Conservation (phyloP, 2,329 filamentous ascomycete genomes). For the Talaromyces sp. region DNA sequence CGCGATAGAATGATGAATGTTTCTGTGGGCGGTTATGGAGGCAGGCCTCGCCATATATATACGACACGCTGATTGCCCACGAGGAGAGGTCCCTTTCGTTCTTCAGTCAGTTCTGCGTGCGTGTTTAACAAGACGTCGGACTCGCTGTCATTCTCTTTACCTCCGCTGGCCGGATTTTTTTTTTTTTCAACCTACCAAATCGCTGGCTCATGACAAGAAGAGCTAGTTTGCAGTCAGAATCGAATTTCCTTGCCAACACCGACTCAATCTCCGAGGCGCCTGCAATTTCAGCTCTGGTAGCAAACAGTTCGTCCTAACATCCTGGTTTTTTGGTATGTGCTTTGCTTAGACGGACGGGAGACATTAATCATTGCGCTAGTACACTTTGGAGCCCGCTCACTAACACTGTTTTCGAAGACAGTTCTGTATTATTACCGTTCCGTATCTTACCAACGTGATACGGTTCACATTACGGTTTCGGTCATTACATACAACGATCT, state of each 20-base stretch:
- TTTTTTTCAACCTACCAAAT: background rate
- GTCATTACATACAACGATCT: slow-evolving; percentile 16
- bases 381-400: background rate
- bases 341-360: too few species aligned
- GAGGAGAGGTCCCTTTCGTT: background rate
- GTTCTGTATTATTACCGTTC: slow-evolving; percentile 6
- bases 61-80: background rate
- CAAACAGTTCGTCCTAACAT: background rate
- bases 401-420: background rate
- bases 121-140: background rate
- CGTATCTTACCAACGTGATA: slow-evolving; percentile 4
- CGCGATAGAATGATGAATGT: slow-evolving; percentile 9
- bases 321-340: background rate
- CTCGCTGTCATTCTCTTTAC: background rate
- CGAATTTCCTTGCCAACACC: too few species aligned
- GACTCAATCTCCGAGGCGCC: too few species aligned
- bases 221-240: background rate
- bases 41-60: slow-evolving; percentile 14
- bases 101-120: background rate
- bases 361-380: background rate
- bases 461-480: slow-evolving; percentile 7
- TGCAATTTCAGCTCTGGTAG: slow-evolving; percentile 13
- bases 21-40: slow-evolving; percentile 11
- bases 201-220: too few species aligned
- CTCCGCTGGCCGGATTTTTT: slow-evolving; percentile 13